These are phyloP conservation scores for Paraleonurus japonicus DNA, from an alignment of 257 asterid species.

Conservation along the genomic window DNA sequence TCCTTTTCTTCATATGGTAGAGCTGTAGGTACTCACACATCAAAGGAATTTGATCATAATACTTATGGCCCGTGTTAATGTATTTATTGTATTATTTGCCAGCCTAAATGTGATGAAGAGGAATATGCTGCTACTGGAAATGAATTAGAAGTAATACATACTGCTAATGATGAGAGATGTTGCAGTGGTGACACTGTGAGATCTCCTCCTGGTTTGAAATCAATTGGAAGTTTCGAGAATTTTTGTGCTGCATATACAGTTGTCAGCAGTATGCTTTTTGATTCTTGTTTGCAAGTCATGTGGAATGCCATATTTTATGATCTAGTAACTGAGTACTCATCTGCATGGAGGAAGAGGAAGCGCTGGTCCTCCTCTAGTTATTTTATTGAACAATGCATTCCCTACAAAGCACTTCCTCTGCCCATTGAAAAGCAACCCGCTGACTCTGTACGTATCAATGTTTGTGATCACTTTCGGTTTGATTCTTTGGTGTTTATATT, in stretches of 20 bases:
- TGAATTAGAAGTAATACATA: slow-evolving; percentile 36
- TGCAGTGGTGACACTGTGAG: slow-evolving; percentile 29
- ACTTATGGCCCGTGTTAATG: not conserved
- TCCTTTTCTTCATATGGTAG: slow-evolving; percentile 31
- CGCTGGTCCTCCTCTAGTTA: slow-evolving; percentile 51
- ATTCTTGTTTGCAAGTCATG: slow-evolving; percentile 67
- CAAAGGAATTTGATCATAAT: slow-evolving; percentile 8
- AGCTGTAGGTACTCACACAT: slow-evolving; percentile 37
- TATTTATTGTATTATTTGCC: slow-evolving; percentile 33
- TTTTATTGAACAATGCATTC: slow-evolving; percentile 32
- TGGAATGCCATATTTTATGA: slow-evolving; percentile 83
- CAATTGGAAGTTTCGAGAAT: slow-evolving; percentile 77
- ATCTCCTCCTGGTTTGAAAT: slow-evolving; percentile 49
- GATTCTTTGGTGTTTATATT: slow-evolving; percentile 22
- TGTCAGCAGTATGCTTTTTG: slow-evolving; percentile 52
- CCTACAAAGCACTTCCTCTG: slow-evolving; percentile 25
- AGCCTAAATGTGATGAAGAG: slow-evolving; percentile 46
- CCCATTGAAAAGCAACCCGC: slow-evolving; percentile 37
- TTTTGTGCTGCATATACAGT: slow-evolving; percentile 48
- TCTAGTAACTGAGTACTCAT: slow-evolving; percentile 59
- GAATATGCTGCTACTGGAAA: slow-evolving; percentile 29
- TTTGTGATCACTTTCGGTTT: slow-evolving; percentile 21
- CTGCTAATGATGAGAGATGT: slow-evolving; percentile 30
- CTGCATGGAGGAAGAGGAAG: slow-evolving; percentile 76
- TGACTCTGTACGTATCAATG: slow-evolving; percentile 47